phyloP scores from a whole-genome alignment of 306 rosid genomes.

The Acmispon strigosus region DNA sequence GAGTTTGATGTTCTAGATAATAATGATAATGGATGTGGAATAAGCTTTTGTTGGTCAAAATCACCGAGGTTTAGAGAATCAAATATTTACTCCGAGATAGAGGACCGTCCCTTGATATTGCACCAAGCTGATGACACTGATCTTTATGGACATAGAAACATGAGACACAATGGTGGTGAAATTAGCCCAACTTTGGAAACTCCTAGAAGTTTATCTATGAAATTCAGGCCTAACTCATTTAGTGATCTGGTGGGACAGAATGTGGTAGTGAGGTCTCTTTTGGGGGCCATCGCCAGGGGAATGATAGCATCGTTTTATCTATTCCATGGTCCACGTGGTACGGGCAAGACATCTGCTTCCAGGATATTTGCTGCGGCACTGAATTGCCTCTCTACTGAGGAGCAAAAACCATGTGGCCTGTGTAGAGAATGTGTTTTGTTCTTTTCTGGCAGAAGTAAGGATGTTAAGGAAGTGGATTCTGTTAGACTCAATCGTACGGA shows the following conservation, averaged over 20 bases:
- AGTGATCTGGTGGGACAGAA: constrained; percentile 79
- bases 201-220: constrained; percentile 62
- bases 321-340: constrained; percentile 82
- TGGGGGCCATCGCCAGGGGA: constrained; percentile 64
- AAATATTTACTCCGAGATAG: constrained; percentile 31
- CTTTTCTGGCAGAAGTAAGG: constrained; percentile 72
- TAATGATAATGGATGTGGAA: constrained; percentile 45
- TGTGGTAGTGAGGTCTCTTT: constrained; percentile 66
- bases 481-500: constrained; percentile 56
- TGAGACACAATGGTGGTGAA: constrained; percentile 32
- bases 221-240: constrained; percentile 70
- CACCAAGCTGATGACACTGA: constrained; percentile 29
- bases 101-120: constrained; percentile 47
- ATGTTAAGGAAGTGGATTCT: constrained; percentile 70
- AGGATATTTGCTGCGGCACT: constrained; percentile 81
- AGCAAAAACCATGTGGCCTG: constrained; percentile 62
- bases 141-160: constrained; percentile 25
- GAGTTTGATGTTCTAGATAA: constrained; percentile 37
- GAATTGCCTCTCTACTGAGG: constrained; percentile 58
- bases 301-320: constrained; percentile 66
- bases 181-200: constrained; percentile 38
- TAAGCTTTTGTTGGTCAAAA: constrained; percentile 63
- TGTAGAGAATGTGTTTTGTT: constrained; percentile 60
- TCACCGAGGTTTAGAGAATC: constrained; percentile 61
- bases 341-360: constrained; percentile 81